Evolutionary conservation across 192 early-diverging fungal species (phyloP), one percentile per base, ranked within the genome.

Genomic region (Linderina pennispora): DNA sequence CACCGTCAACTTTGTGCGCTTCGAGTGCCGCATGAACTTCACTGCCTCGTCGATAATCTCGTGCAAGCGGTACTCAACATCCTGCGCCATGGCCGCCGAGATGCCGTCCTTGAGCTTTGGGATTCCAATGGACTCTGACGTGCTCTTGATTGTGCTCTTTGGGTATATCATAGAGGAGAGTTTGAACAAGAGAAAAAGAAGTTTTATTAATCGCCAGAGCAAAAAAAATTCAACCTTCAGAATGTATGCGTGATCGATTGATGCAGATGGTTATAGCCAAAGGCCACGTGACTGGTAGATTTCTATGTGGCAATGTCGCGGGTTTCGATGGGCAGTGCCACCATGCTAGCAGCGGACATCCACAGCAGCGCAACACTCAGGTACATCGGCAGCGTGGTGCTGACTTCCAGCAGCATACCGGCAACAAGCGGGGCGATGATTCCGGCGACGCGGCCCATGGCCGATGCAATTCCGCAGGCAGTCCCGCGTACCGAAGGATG

Each of bases 1-100:
- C 0, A 90, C 78, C 0, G 71, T 76, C 23, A 99, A 60, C 54
- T 82, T 86, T 22, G 85, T 79, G 39, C 95, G 77, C 56, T 88
- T 86, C 5, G 89, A 85, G 48, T 96, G 97, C 24, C 87, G 82
- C 97, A 98, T 98, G 59, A 97, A 97, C 75, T 98, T 98, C 51
- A 70, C 76, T 1, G 92, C 91, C 58, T 98, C 94, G 80, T 91
- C 25, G 25, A 97, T 80, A 37, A 99, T 80, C 60, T 97, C 92
- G 57, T 94, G 83, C 41, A 99, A 53, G 24, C 96, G 77, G 66
- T 96, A 99, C 64, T 99, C 96, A 22, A 91, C 89, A 55, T 99
- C 96, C 40, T 90, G 84, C 4, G 89, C 78, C 47, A 99, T 59
- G 3, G 85, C 86, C 1, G 66, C 64, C 4, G 91, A 87, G 4